Conservation (phyloP, 257 asterid genomes). For the Lithospermum erythrorhizon region DNA sequence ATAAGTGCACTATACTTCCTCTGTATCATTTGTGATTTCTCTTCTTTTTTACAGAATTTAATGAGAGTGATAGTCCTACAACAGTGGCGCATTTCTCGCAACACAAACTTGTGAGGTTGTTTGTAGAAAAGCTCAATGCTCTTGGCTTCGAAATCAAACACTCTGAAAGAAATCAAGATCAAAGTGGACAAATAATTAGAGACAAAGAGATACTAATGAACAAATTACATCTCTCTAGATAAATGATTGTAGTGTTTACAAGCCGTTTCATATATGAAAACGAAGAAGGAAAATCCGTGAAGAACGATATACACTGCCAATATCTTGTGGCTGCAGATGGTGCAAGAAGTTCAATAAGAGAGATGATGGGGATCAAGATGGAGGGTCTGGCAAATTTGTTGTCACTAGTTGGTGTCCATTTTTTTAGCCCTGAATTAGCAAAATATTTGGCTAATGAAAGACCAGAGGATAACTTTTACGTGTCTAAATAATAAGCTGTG, state of each 20-base stretch:
- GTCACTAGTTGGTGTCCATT: slow-evolving; percentile 76
- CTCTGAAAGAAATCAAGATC: slow-evolving; percentile 9
- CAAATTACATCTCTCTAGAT: slow-evolving; percentile 54
- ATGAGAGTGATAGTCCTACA: slow-evolving; percentile 58
- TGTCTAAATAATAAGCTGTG: slow-evolving; percentile 2
- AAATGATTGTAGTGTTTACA: slow-evolving; percentile 33
- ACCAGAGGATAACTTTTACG: slow-evolving; percentile 92
- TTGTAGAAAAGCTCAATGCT: slow-evolving; percentile 50
- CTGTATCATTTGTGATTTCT: too few species aligned
- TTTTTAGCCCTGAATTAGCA: slow-evolving; percentile 65
- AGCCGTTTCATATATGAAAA: slow-evolving; percentile 30
- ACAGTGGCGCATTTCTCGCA: slow-evolving; percentile 93
- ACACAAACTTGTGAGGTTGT: slow-evolving; percentile 58
- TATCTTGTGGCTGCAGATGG: slow-evolving; percentile 86
- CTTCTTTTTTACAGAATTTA: slow-evolving; percentile 52
- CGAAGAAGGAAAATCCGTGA: slow-evolving; percentile 35
- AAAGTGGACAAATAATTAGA: neutral
- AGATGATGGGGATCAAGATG: slow-evolving; percentile 62
- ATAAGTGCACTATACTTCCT: too few species aligned
- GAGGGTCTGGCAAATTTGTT: slow-evolving; percentile 63
- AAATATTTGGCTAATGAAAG: slow-evolving; percentile 68
- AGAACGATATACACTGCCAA: slow-evolving; percentile 39
- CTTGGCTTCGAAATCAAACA: slow-evolving; percentile 35
- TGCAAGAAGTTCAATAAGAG: slow-evolving; percentile 68
- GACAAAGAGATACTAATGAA: slow-evolving; percentile 46